phyloP scores from a whole-genome alignment of 2,329 filamentous ascomycete genomes.

The Rhynchosporium secalis region DNA sequence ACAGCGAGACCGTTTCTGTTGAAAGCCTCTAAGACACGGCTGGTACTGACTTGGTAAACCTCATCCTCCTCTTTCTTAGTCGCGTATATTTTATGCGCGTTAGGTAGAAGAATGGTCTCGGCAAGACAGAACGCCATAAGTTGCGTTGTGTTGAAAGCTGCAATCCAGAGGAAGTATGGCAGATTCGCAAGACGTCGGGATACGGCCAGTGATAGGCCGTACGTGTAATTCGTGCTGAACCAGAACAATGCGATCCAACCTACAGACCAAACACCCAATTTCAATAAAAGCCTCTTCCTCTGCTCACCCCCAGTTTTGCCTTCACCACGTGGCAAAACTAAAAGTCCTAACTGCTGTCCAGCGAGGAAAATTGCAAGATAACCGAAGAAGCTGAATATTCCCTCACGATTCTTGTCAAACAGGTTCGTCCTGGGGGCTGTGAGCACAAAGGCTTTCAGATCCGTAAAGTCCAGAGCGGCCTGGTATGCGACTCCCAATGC shows the following conservation, averaged over 20 bases:
- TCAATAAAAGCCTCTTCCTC: slow-evolving; percentile 59
- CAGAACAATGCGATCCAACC: slow-evolving; percentile 72
- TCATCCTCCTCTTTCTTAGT: slow-evolving; percentile 58
- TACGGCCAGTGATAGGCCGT: slow-evolving; percentile 73
- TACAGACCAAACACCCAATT: slow-evolving; percentile 62
- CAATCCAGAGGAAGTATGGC: slow-evolving; percentile 89
- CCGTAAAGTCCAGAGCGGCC: slow-evolving; percentile 70
- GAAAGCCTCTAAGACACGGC: slow-evolving; percentile 75
- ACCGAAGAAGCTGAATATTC: slow-evolving; percentile 90
- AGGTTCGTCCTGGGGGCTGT: slow-evolving; percentile 76
- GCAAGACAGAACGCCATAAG: slow-evolving; percentile 75
- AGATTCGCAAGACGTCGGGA: slow-evolving; percentile 90
- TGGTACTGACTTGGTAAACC: slow-evolving; percentile 70
- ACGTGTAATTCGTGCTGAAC: slow-evolving; percentile 64
- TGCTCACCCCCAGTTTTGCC: slow-evolving; percentile 48
- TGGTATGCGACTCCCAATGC: slow-evolving; percentile 72
- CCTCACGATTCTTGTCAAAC: slow-evolving; percentile 88
- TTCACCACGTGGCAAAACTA: slow-evolving; percentile 65
- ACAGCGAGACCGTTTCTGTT: slow-evolving; percentile 86
- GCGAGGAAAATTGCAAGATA: slow-evolving; percentile 94
- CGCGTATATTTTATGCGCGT: slow-evolving; percentile 56
- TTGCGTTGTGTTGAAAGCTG: slow-evolving; percentile 87
- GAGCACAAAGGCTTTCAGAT: slow-evolving; percentile 80
- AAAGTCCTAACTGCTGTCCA: slow-evolving; percentile 80
- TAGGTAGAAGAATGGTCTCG: slow-evolving; percentile 77